Evolutionary conservation across 805 yeast species (phyloP), one percentile per base, ranked within the genome.

Genomic region (Lipomyces mesembrius): DNA sequence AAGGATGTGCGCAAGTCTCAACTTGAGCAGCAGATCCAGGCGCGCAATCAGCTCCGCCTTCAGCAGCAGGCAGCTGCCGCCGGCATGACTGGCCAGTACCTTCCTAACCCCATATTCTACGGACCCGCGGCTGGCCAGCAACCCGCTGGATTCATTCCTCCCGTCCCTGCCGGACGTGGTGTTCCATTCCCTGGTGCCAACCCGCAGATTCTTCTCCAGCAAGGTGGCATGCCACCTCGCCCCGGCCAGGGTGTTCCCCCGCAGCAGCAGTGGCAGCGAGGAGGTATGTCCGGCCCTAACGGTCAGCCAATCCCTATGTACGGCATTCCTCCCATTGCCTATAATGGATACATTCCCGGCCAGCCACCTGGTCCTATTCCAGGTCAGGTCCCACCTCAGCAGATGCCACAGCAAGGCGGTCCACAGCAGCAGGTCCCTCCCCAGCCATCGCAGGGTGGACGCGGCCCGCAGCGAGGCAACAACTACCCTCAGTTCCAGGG

Each of bases 1-100:
- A 94, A 92, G 84, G 99, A 94, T 75, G 97, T 92, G 66, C 92
- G 99, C 87, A 90, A 97, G 80, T 87, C 91, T 76, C 98, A 95
- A 85, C 85, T 95, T 80, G 94, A 92, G 81, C 98, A 95, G 84
- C 98, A 95, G 83, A 90, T 92, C 79, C 96, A 91, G 82, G 98
- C 97, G 74, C 91, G 97, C 85, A 92, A 91, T 87, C 98, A 94
- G 83, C 87, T 93, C 89, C 91, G 98, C 86, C 86, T 92, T 86
- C 98, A 94, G 85, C 97, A 92, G 82, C 96, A 93, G 79, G 91
- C 91, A 74, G 81, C 81, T 39, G 81, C 79, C 57, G 96, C 96
- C 73, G 93, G 91, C 73, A 83, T 91, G 77, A 91, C 91, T 77
- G 93, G 93, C 74, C 96, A 90, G 83, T 90, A 90, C 82, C 88